Base-by-base conservation (phyloP, 495 filamentous ascomycete species). In the Lasiosphaeria miniovina region DNA sequence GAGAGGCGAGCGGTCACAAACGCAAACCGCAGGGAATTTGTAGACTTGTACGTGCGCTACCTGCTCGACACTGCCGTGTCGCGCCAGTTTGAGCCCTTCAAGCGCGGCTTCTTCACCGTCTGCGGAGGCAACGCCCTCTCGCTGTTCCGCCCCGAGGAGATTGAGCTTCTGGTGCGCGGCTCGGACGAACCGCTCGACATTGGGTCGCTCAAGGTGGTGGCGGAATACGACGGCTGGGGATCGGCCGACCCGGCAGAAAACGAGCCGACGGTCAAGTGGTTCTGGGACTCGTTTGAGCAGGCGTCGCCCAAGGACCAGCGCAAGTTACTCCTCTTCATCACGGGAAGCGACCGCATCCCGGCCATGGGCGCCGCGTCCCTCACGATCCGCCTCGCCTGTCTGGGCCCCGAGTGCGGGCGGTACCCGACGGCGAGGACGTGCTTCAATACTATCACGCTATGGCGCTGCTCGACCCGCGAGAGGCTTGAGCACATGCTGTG, bases 71-170 rank as follows among this genome's bases (percentile, higher is more conserved):
- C 83, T 24, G 81, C 88, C 1, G 89, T 97, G 14, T 73, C 82
- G 55, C 80, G 90, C 49, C 93, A 97, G 66, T 97, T 93, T 58
- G 93, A 96, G 72, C 93, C 93, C 10, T 97, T 97, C 80, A 95
- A 93, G 71, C 85, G 93, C 49, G 93, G 93, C 4, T 97, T 97
- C 72, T 97, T 89, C 74, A 95, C 89, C 3, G 91, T 97, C 43
- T 96, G 91, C 69, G 90, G 88, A 36, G 90, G 92, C 31, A 96
- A 96, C 70, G 93, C 92, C 14, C 77, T 96, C 31, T 90, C 88
- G 3, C 80, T 97, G 10, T 96, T 97, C 70, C 84, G 91, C n/a
- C 88, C 93, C 3, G 93, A 97, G 71, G 93, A 97, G 70, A 95
- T 97, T 60, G 93, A 97, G 68, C 79, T 96, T 4, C 81, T 96